Evolutionary conservation across 345 rosid species (phyloP).

Genomic region (Moricandia arvensis): DNA sequence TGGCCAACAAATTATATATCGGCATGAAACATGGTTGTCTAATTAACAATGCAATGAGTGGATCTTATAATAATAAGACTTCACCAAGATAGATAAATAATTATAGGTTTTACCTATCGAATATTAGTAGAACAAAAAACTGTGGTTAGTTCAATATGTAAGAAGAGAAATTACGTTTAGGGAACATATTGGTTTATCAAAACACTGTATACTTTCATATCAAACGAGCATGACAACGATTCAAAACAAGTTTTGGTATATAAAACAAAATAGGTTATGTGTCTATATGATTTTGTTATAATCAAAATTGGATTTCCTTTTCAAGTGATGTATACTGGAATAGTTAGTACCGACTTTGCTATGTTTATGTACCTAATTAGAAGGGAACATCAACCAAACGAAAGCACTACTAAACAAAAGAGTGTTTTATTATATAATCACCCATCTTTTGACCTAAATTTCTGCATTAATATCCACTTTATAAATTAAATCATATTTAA

Average conservation of each 20-base stretch:
- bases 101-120: background rate
- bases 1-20: slow-evolving; percentile 32
- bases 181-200: background rate
- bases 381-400: slow-evolving; percentile 31
- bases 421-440: slow-evolving; percentile 1
- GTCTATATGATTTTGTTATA: background rate
- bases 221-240: slow-evolving; percentile 15
- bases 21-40: slow-evolving; percentile 33
- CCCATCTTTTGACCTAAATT: slow-evolving; percentile 37
- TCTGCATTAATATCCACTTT: slow-evolving; percentile 27
- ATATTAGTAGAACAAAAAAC: background rate
- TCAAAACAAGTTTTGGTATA: background rate
- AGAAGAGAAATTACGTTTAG: background rate
- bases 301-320: slow-evolving; percentile 17
- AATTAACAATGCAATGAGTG: background rate
- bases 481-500: background rate
- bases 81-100: background rate
- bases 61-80: background rate
- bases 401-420: slow-evolving; percentile 25
- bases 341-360: slow-evolving; percentile 35
- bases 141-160: slow-evolving; percentile 1
- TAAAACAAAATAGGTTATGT: background rate
- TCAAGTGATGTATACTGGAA: slow-evolving; percentile 35
- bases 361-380: slow-evolving; percentile 31
- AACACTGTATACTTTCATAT: background rate